These are phyloP conservation scores for Aphanomyces invadans DNA, from an alignment of 352 stramenopile genomes.

Conservation along the genomic window DNA sequence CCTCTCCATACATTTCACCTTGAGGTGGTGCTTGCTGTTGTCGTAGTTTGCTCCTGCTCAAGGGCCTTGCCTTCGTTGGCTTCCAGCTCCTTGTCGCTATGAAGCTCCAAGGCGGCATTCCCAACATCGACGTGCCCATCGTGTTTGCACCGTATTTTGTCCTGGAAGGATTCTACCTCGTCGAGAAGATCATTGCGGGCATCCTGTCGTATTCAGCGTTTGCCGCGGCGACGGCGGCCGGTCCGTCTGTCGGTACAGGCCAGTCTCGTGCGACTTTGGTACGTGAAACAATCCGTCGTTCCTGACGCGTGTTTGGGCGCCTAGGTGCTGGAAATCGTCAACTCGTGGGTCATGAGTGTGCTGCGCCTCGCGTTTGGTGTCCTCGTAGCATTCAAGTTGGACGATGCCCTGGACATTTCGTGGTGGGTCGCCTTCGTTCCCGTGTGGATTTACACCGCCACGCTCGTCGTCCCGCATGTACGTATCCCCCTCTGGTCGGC, in stretches of 20 bases:
- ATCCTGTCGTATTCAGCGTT: conserved; percentile 44
- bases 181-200: conserved; percentile 50
- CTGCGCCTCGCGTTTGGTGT: conserved; percentile 50
- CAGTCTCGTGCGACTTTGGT: conserved; percentile 9
- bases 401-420: conserved; percentile 42
- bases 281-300: neutral
- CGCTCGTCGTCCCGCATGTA: conserved; percentile 23
- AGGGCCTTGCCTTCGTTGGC: conserved; percentile 61
- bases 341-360: conserved; percentile 23
- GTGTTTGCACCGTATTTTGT: conserved; percentile 76
- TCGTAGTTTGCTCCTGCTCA: conserved; percentile 44
- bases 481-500: neutral
- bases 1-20: neutral
- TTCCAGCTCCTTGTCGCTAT: conserved; percentile 77
- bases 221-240: conserved; percentile 3
- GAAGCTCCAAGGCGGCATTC: conserved; percentile 65
- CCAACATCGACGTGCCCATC: conserved; percentile 31
- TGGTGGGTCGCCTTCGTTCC: conserved; percentile 80
- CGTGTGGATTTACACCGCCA: conserved; percentile 60
- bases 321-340: conserved; percentile 22
- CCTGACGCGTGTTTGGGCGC: neutral
- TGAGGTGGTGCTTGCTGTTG: too few species aligned
- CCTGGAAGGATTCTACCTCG: conserved; percentile 59
- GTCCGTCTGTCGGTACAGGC: neutral
- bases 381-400: conserved; percentile 62